phyloP scores from a whole-genome alignment of 192 early-diverging fungal genomes.

The Helicostylum pulchrum region DNA sequence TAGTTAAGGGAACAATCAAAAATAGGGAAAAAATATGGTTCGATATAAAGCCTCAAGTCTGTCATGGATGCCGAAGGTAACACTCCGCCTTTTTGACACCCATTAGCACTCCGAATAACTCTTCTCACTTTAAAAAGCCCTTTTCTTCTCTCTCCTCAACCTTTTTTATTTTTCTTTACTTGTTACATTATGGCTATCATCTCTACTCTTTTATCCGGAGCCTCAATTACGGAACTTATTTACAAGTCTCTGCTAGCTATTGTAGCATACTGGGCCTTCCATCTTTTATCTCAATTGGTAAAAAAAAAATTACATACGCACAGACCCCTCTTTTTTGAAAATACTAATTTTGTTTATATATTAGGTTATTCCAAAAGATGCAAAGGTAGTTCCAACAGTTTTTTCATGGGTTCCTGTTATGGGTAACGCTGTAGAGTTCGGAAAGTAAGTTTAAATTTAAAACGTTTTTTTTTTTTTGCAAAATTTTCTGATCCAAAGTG shows the following conservation, averaged over 20 bases:
- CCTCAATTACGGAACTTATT: slow-evolving; percentile 4
- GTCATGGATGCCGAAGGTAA: too few species aligned
- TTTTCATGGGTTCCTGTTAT: slow-evolving; percentile 82
- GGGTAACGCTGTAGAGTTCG: slow-evolving; percentile 83
- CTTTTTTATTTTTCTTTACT: not conserved
- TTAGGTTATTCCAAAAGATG: slow-evolving; percentile 9
- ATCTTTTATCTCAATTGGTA: slow-evolving; percentile 35
- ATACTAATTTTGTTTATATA: not conserved
- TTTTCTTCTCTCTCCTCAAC: too few species aligned
- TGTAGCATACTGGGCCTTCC: slow-evolving; percentile 18
- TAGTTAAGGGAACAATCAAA: too few species aligned
- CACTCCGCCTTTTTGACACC: too few species aligned
- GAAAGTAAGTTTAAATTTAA: slow-evolving; percentile 46
- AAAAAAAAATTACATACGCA: not conserved
- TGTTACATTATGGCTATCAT: slow-evolving; percentile 14
- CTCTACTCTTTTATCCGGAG: slow-evolving; percentile 7
- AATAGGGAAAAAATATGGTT: too few species aligned
- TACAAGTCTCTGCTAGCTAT: slow-evolving; percentile 21
- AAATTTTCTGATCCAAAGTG: too few species aligned
- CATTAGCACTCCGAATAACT: too few species aligned
- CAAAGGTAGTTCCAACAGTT: slow-evolving; percentile 65
- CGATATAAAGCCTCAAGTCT: too few species aligned
- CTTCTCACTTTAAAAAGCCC: too few species aligned
- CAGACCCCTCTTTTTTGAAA: not conserved
- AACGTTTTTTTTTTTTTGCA: too few species aligned